Evolutionary conservation across 352 stramenopile genomes (phyloP).

Genomic region (Peronospora farinosa): DNA sequence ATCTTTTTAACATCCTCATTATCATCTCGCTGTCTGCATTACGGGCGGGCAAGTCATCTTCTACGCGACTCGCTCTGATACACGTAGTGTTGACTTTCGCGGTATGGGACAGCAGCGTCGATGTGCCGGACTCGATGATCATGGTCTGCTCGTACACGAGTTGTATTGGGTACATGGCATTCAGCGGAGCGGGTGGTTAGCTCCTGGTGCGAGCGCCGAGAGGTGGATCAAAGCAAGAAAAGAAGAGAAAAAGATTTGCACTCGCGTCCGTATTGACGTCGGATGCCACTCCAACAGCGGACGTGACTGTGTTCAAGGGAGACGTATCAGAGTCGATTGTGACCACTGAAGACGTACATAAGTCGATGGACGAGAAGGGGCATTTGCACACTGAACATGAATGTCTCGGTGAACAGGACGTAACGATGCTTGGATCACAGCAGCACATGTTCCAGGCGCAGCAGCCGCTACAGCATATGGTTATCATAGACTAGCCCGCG

Average conservation of each 20-base stretch:
- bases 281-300: conserved; percentile 4
- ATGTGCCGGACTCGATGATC: conserved; percentile 49
- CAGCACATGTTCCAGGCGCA: conserved; percentile 49
- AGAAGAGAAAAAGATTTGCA: conserved; percentile 9
- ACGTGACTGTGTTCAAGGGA: conserved; percentile 12
- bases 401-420: conserved; percentile 37
- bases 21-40: conserved; percentile 80
- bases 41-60: conserved; percentile 58
- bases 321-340: conserved; percentile 12
- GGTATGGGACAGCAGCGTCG: conserved; percentile 55
- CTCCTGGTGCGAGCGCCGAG: conserved; percentile 47
- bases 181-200: conserved; percentile 58
- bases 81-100: conserved; percentile 50
- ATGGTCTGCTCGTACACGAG: conserved; percentile 61
- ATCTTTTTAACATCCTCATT: conserved; percentile 85
- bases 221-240: conserved; percentile 16
- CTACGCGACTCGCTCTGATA: conserved; percentile 82
- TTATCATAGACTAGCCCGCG: conserved; percentile 4
- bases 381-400: conserved; percentile 18
- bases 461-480: conserved; percentile 21
- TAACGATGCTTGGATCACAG: conserved; percentile 16
- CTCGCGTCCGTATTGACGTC: background rate
- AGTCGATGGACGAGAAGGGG: conserved; percentile 10
- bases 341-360: conserved; percentile 9
- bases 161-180: conserved; percentile 74